Conservation (phyloP, 805 yeast species). For the Lipomyces starkeyi region DNA sequence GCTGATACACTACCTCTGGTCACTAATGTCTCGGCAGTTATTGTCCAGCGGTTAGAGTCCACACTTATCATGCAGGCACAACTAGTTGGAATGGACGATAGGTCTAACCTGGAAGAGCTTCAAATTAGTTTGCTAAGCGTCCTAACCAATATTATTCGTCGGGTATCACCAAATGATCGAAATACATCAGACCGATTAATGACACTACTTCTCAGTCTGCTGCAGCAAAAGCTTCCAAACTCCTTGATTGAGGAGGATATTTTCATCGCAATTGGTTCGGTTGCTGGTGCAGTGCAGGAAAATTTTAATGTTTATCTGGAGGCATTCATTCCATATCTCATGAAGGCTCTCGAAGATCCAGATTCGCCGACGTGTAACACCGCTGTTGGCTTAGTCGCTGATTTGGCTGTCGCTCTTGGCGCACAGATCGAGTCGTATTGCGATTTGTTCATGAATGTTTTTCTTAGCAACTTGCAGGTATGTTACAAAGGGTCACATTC, state of each 20-base stretch:
- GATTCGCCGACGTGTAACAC: slow-evolving; percentile 80
- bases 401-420: slow-evolving; percentile 88
- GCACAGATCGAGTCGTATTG: slow-evolving; percentile 73
- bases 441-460: slow-evolving; percentile 78
- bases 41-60: slow-evolving; percentile 71
- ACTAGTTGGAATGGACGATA: slow-evolving; percentile 69
- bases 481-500: slow-evolving; percentile 46
- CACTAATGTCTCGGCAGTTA: slow-evolving; percentile 74
- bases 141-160: slow-evolving; percentile 81
- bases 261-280: slow-evolving; percentile 87
- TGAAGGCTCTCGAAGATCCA: slow-evolving; percentile 76
- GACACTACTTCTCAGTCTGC: slow-evolving; percentile 77
- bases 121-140: slow-evolving; percentile 79
- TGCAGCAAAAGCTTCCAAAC: slow-evolving; percentile 66
- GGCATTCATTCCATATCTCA: slow-evolving; percentile 81
- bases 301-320: slow-evolving; percentile 78
- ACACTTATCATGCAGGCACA: slow-evolving; percentile 67
- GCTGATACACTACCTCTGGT: slow-evolving; percentile 70
- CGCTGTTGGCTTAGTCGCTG: slow-evolving; percentile 95
- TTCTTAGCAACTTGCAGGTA: slow-evolving; percentile 74
- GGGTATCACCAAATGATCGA: slow-evolving; percentile 62
- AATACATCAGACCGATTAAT: slow-evolving; percentile 79
- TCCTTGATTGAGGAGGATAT: slow-evolving; percentile 92
- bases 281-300: slow-evolving; percentile 79
- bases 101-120: slow-evolving; percentile 77